Evolutionary conservation across 83 land plant species (phyloP).

Genomic region (Thuja plicata): DNA sequence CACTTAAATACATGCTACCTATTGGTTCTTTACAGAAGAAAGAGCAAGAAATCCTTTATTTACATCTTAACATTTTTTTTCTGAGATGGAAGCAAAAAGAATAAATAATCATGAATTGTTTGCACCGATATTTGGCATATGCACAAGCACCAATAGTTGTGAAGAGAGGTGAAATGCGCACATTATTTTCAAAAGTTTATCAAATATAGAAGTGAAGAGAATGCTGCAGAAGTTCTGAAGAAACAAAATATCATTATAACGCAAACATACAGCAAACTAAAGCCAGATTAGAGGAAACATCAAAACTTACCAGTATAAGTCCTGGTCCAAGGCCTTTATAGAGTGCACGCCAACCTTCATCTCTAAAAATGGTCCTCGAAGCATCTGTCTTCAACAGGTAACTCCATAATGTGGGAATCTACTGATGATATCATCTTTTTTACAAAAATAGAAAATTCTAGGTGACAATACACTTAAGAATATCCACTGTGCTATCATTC

Average conservation of each 20-base stretch:
- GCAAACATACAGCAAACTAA: not conserved
- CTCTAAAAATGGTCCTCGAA: constrained; percentile 69
- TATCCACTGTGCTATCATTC: not conserved
- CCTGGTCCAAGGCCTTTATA: constrained; percentile 91
- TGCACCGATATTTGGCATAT: not conserved
- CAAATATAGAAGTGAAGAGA: not conserved
- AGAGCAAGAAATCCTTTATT: not conserved
- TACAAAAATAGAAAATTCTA: not conserved
- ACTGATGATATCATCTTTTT: not conserved
- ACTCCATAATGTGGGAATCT: not conserved
- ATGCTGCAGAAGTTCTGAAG: not conserved
- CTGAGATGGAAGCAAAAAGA: not conserved
- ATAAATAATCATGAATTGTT: not conserved
- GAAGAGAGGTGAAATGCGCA: not conserved
- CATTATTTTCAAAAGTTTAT: not conserved
- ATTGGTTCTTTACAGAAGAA: not conserved
- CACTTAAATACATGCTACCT: not conserved
- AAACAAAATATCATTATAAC: not conserved
- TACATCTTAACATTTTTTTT: not conserved
- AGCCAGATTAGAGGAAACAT: not conserved
- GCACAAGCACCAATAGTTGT: not conserved
- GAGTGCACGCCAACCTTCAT: constrained; percentile 88
- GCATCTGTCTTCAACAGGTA: constrained; percentile 61
- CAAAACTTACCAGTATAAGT: constrained; percentile 75
- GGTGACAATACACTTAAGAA: not conserved